Evolutionary conservation across 768 basidiomycete species (phyloP), one percentile per base, ranked within the genome.

Genomic region (Boletus rubescentipes): DNA sequence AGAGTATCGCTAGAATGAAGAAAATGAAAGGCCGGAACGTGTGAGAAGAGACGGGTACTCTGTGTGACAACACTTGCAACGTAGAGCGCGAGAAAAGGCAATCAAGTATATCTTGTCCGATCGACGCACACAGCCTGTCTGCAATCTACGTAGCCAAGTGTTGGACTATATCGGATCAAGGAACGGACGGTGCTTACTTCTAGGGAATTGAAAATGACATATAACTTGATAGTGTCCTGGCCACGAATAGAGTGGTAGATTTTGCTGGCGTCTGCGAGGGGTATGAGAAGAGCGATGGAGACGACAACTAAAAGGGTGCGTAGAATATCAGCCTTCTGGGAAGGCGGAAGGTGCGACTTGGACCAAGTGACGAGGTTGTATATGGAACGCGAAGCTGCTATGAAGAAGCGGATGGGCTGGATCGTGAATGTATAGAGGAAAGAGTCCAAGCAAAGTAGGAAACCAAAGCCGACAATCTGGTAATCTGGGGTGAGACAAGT

Each of bases 371-470:
- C 67, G 23, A 79, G 53, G 65, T 84, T 83, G 46, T 69, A 55
- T 20, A 82, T 52, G 45, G 86, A 79, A 39, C 84, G 79, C 62
- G 79, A 77, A 49, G 79, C 67, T 4, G 89, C 93, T 36, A 92
- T 72, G 12, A 76, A 59, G 64, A 85, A 90, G 6, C 96, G 90
- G 53, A 99, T 92, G 10, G 97, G 97, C 10, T 97, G 84, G 61
- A 99, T 91, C 16, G 97, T 99, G 75, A 99, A 98, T 1, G 92
- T 95, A 72, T 98, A 97, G 1, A 99, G 81, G 73, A 98, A 98
- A 2, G 94, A 93, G 69, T 99, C 97, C 46, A 98, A 79, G 71
- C 97, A 99, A 35, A 98, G 81, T 26, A 97, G 75, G 61, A 91
- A 89, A 34, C 97, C 97, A 69, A 98, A 97, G 21, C 87, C 77